These are phyloP conservation scores for Candida koratica DNA, from an alignment of 805 yeast species.

Conservation along the genomic window DNA sequence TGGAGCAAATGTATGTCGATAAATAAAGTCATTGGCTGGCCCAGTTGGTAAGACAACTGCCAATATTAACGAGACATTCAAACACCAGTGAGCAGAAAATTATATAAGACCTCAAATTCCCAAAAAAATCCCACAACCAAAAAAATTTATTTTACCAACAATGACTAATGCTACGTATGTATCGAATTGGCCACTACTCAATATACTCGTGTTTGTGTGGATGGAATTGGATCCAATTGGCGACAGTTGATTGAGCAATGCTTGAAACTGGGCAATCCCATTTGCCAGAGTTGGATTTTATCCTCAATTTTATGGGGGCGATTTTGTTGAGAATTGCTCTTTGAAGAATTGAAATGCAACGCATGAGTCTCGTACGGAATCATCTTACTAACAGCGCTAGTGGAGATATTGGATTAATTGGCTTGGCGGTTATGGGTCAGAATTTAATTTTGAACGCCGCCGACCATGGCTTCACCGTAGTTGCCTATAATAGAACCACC, in stretches of 20 bases:
- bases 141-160: conserved; percentile 2
- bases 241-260: conserved; percentile 2
- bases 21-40: conserved; percentile 6
- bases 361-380: conserved; percentile 7
- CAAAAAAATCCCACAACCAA: conserved; percentile 6
- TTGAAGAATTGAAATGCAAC: conserved; percentile 3
- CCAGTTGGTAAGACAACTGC: conserved; percentile 5
- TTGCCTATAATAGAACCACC: conserved; percentile 97
- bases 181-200: neutral
- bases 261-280: conserved; percentile 2
- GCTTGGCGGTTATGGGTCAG: conserved; percentile 99
- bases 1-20: too few species aligned
- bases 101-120: conserved; percentile 7
- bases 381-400: conserved; percentile 43
- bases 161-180: conserved; percentile 7
- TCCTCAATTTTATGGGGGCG: too few species aligned
- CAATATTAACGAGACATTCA: too few species aligned
- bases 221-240: neutral
- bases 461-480: conserved; percentile 97
- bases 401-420: conserved; percentile 97
- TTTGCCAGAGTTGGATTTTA: too few species aligned
- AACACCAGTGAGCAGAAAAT: too few species aligned
- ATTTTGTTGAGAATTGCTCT: conserved; percentile 4
- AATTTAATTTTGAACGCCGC: conserved; percentile 96
- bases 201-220: neutral